phyloP scores from a whole-genome alignment of 2,329 filamentous ascomycete species.

The Purpureocillium lavendulum region DNA sequence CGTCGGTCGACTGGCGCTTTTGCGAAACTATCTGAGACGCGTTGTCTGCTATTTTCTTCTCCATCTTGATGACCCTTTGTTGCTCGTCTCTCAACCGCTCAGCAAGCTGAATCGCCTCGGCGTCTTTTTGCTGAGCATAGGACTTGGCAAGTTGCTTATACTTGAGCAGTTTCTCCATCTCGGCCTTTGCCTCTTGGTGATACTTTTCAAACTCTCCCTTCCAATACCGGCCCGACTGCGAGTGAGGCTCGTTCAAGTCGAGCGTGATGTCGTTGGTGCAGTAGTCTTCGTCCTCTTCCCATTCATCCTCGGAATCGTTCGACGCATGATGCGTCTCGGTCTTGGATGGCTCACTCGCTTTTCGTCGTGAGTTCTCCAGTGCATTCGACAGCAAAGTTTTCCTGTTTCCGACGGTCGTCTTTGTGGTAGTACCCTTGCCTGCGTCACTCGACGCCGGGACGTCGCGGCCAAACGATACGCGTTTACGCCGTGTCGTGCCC shows the following conservation, averaged over 20 bases:
- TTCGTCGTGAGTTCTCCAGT: conserved; percentile 32
- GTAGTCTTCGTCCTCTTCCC: conserved; percentile 42
- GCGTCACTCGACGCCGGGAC: conserved; percentile 34
- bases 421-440: conserved; percentile 23
- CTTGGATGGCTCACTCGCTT: conserved; percentile 17
- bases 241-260: conserved; percentile 66
- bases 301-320: conserved; percentile 33
- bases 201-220: conserved; percentile 70
- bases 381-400: conserved; percentile 34
- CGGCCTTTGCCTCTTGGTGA: conserved; percentile 60
- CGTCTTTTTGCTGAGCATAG: conserved; percentile 70
- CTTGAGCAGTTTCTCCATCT: conserved; percentile 69
- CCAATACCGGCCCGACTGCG: conserved; percentile 71
- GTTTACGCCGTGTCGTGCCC: conserved; percentile 50
- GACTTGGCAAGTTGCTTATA: conserved; percentile 76
- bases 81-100: conserved; percentile 62
- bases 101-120: conserved; percentile 57
- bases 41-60: conserved; percentile 52
- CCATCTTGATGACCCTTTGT: conserved; percentile 54
- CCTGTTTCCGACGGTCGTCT: conserved; percentile 7
- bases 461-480: conserved; percentile 56
- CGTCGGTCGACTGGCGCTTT: conserved; percentile 23
- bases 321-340: conserved; percentile 2
- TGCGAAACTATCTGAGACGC: conserved; percentile 43
- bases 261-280: conserved; percentile 55